phyloP scores from a whole-genome alignment of 352 stramenopile genomes.

The Phytophthora macrochlamydospora region DNA sequence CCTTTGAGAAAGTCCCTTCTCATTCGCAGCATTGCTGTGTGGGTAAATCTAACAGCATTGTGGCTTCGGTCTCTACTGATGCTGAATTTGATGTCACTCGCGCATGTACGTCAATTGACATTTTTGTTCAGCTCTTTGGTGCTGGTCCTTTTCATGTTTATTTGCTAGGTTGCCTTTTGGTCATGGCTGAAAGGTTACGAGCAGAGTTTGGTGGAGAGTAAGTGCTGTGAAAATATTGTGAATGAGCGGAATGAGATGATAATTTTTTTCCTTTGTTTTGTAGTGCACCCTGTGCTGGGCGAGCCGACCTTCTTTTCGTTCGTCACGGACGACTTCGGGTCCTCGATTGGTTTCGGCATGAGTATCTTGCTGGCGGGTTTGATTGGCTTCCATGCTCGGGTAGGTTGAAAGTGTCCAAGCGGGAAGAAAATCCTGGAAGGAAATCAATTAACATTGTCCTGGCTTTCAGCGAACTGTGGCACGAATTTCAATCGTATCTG shows the following conservation, averaged over 20 bases:
- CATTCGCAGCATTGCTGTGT: too few species aligned
- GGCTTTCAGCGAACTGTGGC: slow-evolving; percentile 67
- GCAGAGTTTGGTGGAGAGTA: slow-evolving; percentile 82
- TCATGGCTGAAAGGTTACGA: slow-evolving; percentile 90
- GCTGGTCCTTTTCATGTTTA: too few species aligned
- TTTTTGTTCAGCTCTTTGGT: too few species aligned
- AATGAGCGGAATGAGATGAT: not conserved
- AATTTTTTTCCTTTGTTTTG: slow-evolving; percentile 5
- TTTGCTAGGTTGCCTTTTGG: slow-evolving; percentile 81
- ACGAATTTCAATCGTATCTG: slow-evolving; percentile 76
- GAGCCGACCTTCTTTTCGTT: slow-evolving; percentile 85
- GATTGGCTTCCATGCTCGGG: slow-evolving; percentile 81
- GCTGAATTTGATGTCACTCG: too few species aligned
- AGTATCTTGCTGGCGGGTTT: slow-evolving; percentile 80
- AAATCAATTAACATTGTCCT: not conserved
- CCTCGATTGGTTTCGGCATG: slow-evolving; percentile 79
- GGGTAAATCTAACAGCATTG: too few species aligned
- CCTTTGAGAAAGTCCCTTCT: too few species aligned
- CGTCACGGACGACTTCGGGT: slow-evolving; percentile 81
- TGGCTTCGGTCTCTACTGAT: too few species aligned
- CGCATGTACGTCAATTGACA: too few species aligned
- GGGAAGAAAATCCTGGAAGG: not conserved
- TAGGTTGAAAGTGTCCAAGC: slow-evolving; percentile 20
- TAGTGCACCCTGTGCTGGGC: slow-evolving; percentile 65
- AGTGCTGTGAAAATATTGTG: slow-evolving; percentile 10